Conservation (phyloP, 2,329 filamentous ascomycete species). For the Aspergillus sp. region DNA sequence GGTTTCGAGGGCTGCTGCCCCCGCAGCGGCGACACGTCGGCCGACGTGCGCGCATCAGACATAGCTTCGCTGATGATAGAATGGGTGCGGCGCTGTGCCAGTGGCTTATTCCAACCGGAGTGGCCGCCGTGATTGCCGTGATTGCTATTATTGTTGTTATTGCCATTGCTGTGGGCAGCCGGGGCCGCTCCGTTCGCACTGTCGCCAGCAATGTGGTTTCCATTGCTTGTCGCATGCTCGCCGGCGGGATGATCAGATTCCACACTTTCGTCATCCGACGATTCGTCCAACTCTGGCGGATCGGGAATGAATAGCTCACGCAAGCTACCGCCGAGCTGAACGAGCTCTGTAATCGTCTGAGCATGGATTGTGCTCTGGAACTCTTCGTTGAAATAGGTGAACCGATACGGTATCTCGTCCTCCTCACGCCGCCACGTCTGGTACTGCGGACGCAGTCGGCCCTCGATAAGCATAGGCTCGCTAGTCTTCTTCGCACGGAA, state of each 20-base stretch:
- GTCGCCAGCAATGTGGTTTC: no score
- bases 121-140: slow-evolving; percentile 2
- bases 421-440: slow-evolving; percentile 77
- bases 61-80: slow-evolving; percentile 27
- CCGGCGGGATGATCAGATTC: slow-evolving; percentile 19
- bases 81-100: slow-evolving; percentile 21
- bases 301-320: slow-evolving; percentile 85
- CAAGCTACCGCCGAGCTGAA: slow-evolving; percentile 77
- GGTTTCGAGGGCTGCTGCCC: slow-evolving; percentile 15
- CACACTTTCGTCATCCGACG: slow-evolving; percentile 56
- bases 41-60: slow-evolving; percentile 19
- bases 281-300: slow-evolving; percentile 63
- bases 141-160: slow-evolving; percentile 6
- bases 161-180: slow-evolving; percentile 19
- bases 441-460: slow-evolving; percentile 71
- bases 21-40: slow-evolving; percentile 15
- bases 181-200: slow-evolving; percentile 1
- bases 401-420: slow-evolving; percentile 84
- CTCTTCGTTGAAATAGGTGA: slow-evolving; percentile 98
- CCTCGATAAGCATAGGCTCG: slow-evolving; percentile 86
- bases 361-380: slow-evolving; percentile 94
- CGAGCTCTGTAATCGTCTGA: slow-evolving; percentile 84
- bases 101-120: slow-evolving; percentile 10
- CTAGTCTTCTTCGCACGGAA: slow-evolving; percentile 83
- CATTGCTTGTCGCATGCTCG: slow-evolving; percentile 8